phyloP scores from a whole-genome alignment of 2,329 filamentous ascomycete species.

The Penicillium sp. region DNA sequence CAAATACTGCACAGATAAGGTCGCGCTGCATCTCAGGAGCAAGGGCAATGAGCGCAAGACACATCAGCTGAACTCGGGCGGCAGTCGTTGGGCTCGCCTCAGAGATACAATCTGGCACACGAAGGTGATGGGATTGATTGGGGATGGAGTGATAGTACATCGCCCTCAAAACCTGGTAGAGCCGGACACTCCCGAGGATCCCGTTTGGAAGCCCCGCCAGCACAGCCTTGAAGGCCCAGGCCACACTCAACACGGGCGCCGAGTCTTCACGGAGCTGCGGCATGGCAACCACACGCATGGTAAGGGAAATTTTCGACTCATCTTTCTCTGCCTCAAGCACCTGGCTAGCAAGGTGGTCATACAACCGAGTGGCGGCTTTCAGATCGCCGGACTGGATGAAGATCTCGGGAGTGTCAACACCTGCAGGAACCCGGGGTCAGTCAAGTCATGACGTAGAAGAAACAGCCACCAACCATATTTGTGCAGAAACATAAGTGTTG shows the following conservation, averaged over 20 bases:
- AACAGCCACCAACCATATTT: slow-evolving; percentile 15
- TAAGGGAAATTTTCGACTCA: slow-evolving; percentile 35
- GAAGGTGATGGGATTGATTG: slow-evolving; percentile 9
- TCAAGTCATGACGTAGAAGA: slow-evolving; percentile 4
- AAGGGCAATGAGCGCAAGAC: slow-evolving; percentile 40
- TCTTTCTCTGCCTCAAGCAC: slow-evolving; percentile 40
- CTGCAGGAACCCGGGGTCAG: slow-evolving; percentile 16
- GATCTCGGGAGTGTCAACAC: slow-evolving; percentile 32
- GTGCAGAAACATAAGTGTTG: slow-evolving; percentile 39
- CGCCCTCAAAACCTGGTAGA: slow-evolving; percentile 34
- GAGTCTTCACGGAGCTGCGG: slow-evolving; percentile 25
- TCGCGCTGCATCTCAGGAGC: slow-evolving; percentile 42
- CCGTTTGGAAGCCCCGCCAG: slow-evolving; percentile 41
- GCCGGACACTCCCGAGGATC: slow-evolving; percentile 38
- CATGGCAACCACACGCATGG: slow-evolving; percentile 35
- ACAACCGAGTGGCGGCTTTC: slow-evolving; percentile 36
- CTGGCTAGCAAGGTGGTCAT: slow-evolving; percentile 43
- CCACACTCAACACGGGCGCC: slow-evolving; percentile 34
- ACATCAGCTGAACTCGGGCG: slow-evolving; percentile 34
- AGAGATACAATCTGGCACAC: slow-evolving; percentile 22
- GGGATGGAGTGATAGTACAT: slow-evolving; percentile 31
- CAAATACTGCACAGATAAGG: slow-evolving; percentile 44
- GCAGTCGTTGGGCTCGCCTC: slow-evolving; percentile 22
- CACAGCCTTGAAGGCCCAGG: slow-evolving; percentile 37
- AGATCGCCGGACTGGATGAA: slow-evolving; percentile 40